These are phyloP conservation scores for Tillandsia fasciculata DNA, from an alignment of 176 grass and related monocot genomes.

Conservation along the genomic window DNA sequence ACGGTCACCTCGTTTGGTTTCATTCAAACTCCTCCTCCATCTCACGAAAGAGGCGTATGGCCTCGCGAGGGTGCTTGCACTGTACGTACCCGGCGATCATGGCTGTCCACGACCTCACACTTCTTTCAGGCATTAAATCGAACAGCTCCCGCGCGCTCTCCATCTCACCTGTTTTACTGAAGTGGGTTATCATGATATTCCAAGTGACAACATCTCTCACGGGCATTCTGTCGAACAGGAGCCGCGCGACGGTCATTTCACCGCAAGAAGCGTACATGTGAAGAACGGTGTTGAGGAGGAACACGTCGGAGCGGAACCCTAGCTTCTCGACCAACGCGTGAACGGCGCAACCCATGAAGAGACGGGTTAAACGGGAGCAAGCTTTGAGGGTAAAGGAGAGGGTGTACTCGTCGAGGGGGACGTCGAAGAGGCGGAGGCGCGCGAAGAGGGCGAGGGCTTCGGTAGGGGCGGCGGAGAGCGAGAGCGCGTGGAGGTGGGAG, in stretches of 20 bases:
- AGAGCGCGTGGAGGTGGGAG: constrained; percentile 15
- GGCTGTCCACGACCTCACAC: constrained; percentile 23
- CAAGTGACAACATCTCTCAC: constrained; percentile 26
- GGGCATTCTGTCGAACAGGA: constrained; percentile 27
- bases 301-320: constrained; percentile 7
- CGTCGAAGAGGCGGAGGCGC: constrained; percentile 3
- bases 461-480: constrained; percentile 3
- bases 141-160: constrained; percentile 20
- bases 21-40: constrained; percentile 11
- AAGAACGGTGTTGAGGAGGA: constrained; percentile 29
- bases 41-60: constrained; percentile 18
- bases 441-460: constrained; percentile 21
- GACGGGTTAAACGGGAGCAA: constrained; percentile 1
- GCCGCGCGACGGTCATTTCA: constrained; percentile 4
- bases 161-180: constrained; percentile 19
- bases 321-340: constrained; percentile 23
- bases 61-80: constrained; percentile 17
- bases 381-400: constrained; percentile 28
- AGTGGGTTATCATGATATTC: constrained; percentile 30
- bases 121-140: constrained; percentile 28
- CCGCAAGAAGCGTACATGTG: constrained; percentile 25
- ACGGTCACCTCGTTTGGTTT: constrained; percentile 34
- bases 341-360: constrained; percentile 9
- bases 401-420: constrained; percentile 8
- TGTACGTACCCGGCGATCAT: constrained; percentile 30